Conservation (phyloP, 2,329 filamentous ascomycete species). For the Coniochaeta pulveracea region DNA sequence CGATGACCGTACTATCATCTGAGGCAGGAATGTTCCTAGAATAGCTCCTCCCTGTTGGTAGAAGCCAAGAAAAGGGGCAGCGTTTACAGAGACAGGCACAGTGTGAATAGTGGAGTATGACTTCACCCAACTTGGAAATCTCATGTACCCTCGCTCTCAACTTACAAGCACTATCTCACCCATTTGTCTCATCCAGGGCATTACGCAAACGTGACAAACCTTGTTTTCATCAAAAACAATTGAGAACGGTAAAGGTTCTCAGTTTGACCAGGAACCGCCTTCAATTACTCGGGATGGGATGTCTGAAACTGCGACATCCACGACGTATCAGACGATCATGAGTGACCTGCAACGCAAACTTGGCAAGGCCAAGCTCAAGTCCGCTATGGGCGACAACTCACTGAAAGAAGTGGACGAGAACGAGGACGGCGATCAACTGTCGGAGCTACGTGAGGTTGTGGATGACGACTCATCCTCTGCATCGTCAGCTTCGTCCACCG, state of each 20-base stretch:
- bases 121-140: conserved; percentile 5
- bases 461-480: conserved; percentile 64
- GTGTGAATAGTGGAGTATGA: conserved; percentile 7
- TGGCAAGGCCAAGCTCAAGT: conserved; percentile 16
- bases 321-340: conserved; percentile 11
- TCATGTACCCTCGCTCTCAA: conserved; percentile 4
- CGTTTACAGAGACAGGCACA: no score
- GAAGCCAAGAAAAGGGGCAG: no score
- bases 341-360: conserved; percentile 21
- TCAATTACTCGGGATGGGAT: neutral
- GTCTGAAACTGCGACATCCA: conserved; percentile 4
- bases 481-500: conserved; percentile 84
- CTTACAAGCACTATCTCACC: neutral
- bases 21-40: no score
- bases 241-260: neutral
- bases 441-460: conserved; percentile 28
- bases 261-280: neutral
- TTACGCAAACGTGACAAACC: neutral
- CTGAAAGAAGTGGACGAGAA: conserved; percentile 20
- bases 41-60: no score
- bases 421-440: conserved; percentile 15
- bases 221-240: neutral
- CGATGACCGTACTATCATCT: no score
- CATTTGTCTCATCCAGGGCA: neutral
- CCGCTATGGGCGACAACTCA: conserved; percentile 8